Conservation (phyloP, 441 rosid genomes). For the Euphorbia schlechtendalii region DNA sequence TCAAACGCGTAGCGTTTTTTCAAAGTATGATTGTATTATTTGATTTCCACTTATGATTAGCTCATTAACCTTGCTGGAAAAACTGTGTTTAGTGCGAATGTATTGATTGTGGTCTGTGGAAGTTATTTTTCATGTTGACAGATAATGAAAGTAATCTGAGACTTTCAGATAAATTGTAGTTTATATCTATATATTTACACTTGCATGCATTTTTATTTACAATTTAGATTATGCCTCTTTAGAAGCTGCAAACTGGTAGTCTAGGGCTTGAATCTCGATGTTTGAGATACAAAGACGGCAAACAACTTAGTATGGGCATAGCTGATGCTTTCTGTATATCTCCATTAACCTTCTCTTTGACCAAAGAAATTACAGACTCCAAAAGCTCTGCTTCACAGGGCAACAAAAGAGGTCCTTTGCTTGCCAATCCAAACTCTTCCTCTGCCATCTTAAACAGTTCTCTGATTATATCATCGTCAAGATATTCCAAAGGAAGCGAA, state of each 20-base stretch:
- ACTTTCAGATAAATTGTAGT: not conserved
- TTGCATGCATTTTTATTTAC: not conserved
- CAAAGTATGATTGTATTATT: too few relatives aligned
- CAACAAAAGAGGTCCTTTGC: not conserved
- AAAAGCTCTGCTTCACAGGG: conserved; percentile 12
- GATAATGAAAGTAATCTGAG: not conserved
- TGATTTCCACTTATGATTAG: not conserved
- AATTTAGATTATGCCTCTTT: not conserved
- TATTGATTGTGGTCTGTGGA: not conserved
- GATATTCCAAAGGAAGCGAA: conserved; percentile 9
- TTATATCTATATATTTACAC: not conserved
- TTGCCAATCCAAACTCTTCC: conserved; percentile 9
- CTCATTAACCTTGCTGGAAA: not conserved
- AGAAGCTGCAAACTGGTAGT: conserved; percentile 9
- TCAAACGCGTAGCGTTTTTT: not conserved
- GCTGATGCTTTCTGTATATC: not conserved
- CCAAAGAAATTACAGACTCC: conserved; percentile 14
- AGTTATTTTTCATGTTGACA: too few relatives aligned
- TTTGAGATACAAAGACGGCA: not conserved
- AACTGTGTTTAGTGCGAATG: not conserved
- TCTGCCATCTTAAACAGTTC: conserved; percentile 6
- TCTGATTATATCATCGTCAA: conserved; percentile 6
- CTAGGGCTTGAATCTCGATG: not conserved
- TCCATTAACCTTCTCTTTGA: not conserved
- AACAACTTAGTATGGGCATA: not conserved